phyloP scores from a whole-genome alignment of 352 stramenopile genomes.

The Pythium phragmiticola region DNA sequence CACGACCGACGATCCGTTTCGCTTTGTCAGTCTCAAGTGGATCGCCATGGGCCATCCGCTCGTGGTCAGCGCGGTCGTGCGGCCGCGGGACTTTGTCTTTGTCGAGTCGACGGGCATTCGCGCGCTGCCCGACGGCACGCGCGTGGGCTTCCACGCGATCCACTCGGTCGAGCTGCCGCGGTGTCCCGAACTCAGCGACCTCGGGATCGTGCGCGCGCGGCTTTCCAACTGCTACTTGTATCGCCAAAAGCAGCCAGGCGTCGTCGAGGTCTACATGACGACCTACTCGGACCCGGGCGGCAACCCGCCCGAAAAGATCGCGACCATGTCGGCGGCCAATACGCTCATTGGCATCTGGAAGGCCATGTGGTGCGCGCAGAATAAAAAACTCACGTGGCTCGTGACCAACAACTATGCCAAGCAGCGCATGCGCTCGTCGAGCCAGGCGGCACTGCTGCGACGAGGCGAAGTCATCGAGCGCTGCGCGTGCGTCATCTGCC shows the following conservation, averaged over 20 bases:
- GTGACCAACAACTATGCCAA: too few species aligned
- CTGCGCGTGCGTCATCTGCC: too few species aligned
- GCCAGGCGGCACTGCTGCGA: too few species aligned
- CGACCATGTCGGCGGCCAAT: slow-evolving; percentile 23
- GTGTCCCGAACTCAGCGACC: not conserved
- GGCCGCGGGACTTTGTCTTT: slow-evolving; percentile 44
- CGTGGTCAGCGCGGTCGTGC: slow-evolving; percentile 24
- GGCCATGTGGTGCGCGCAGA: slow-evolving; percentile 26
- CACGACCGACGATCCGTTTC: slow-evolving; percentile 28
- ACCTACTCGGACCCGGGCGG: slow-evolving; percentile 25
- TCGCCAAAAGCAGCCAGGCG: slow-evolving; percentile 11
- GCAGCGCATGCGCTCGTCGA: too few species aligned
- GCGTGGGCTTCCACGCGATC: slow-evolving; percentile 38
- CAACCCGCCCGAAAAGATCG: slow-evolving; percentile 16
- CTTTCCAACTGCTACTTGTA: slow-evolving; percentile 17
- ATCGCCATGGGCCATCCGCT: slow-evolving; percentile 11
- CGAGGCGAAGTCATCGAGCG: too few species aligned
- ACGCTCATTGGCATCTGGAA: slow-evolving; percentile 28
- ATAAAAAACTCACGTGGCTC: slow-evolving; percentile 31
- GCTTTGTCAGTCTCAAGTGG: slow-evolving; percentile 30
- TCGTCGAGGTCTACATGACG: slow-evolving; percentile 31
- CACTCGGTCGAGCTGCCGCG: slow-evolving; percentile 37
- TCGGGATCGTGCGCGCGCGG: slow-evolving; percentile 12
- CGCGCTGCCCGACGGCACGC: slow-evolving; percentile 32
- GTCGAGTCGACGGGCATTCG: slow-evolving; percentile 43